Base-by-base conservation (phyloP, 1,139 yeast species). In the Magnusiomyces magnusii region DNA sequence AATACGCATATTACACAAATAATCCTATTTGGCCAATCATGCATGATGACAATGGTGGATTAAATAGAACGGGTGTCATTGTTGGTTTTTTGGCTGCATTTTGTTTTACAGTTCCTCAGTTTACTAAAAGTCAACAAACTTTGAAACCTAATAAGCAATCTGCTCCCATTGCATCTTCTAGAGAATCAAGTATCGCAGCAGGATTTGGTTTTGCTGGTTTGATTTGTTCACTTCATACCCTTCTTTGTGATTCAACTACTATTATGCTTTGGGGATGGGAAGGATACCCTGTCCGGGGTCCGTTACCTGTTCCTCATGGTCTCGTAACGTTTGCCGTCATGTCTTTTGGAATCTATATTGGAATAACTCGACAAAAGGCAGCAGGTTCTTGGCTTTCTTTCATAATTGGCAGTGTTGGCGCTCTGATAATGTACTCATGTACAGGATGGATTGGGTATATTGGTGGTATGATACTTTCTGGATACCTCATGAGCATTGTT, bases 21-120 rank as follows among this genome's bases (percentile, higher is more conserved):
- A 93, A 93, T 71, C 99, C 99, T 47, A 77, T 91, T 56, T 93
- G 99, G 99, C 96, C 99, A 47, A 87, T 91, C 53, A 86, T 93
- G 93, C 86, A 91, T 69, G 80, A 79, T 36, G 82, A 78, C 28
- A 92, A 88, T 67, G 97, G 97, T 31, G 99, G 99, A 10, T 83
- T 83, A 77, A 92, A 92, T 71, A 79, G 78, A 58, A 73, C 83
- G 36, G 97, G 96, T 53, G 73, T 93, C 3, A 73, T 79, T 13
- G 62, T 90, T 52, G 96, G 93, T 31, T 68, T 85, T n/a, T 65
- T 80, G 5, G 80, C 84, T 49, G 91, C 93, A 1, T 67, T 83
- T 25, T 76, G 73, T 78, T 64, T 83, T 87, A 24, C 78, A 76
- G 61, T 76, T 64, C 67, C 67, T 47, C 71, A 69, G 62, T n/a